Percentiles rank a stretch among this genome's conserved stretches.
Evolutionary conservation across 495 filamentous ascomycete genomes (phyloP).

Genomic region (Cudoniella acicularis): DNA sequence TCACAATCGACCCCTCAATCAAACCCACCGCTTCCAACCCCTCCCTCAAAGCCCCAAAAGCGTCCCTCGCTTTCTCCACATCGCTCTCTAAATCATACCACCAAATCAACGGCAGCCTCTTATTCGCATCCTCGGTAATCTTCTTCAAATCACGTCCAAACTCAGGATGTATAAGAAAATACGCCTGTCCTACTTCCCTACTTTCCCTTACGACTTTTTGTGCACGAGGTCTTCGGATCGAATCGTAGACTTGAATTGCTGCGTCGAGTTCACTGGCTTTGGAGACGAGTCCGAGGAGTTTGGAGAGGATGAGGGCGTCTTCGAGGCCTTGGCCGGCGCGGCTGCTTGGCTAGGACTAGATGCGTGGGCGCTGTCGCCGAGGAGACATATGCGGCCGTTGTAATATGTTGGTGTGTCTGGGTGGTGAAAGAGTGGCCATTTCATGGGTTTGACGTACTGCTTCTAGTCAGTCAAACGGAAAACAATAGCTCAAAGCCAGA

Average conservation of each 20-base stretch:
- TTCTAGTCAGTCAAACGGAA: not conserved
- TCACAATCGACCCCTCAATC: not conserved
- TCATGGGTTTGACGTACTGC: conserved; percentile 33
- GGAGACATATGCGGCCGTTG: conserved; percentile 44
- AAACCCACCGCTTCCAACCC: not conserved
- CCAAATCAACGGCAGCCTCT: conserved; percentile 48
- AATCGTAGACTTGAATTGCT: conserved; percentile 52
- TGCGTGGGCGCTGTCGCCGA: conserved; percentile 62
- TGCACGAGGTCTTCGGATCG: conserved; percentile 44
- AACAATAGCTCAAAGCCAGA: no score
- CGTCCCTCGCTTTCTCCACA: conserved; percentile 21
- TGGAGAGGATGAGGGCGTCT: conserved; percentile 52
- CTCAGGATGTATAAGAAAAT: conserved; percentile 36
- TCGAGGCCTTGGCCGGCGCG: conserved; percentile 58
- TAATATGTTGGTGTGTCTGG: conserved; percentile 47
- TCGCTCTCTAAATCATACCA: conserved; percentile 29
- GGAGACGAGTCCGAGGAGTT: conserved; percentile 35
- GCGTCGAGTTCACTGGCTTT: conserved; percentile 22
- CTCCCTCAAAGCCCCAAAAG: conserved; percentile 5
- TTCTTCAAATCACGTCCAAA: conserved; percentile 41
- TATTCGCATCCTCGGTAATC: conserved; percentile 36
- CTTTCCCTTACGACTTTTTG: conserved; percentile 26
- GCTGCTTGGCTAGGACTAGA: conserved; percentile 58
- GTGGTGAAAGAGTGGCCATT: conserved; percentile 60
- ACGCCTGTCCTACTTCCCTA: conserved; percentile 30